A percentile compares a stretch with the other conserved stretches of the same genome.
These are phyloP conservation scores for Arthroderma uncinatum DNA, from an alignment of 2,329 filamentous ascomycete species.

Conservation along the genomic window DNA sequence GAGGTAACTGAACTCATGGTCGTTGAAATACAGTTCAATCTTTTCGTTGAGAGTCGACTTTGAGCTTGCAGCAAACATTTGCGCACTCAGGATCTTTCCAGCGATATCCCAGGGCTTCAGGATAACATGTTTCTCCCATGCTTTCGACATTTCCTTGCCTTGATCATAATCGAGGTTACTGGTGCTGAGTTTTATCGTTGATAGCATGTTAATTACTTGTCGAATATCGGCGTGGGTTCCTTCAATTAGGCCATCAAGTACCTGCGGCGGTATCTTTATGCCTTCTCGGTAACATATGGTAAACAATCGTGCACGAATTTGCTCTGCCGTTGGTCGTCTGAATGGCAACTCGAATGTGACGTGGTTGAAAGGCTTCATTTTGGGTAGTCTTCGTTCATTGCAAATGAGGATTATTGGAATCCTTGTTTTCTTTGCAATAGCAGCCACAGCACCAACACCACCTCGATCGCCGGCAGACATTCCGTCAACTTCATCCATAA, in stretches of 20 bases:
- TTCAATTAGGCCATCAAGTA: conserved; percentile 88
- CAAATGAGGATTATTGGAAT: conserved; percentile 95
- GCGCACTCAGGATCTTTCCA: conserved; percentile 77
- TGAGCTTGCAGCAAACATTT: conserved; percentile 72
- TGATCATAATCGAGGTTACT: conserved; percentile 69
- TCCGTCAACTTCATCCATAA: conserved; percentile 98
- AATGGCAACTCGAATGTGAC: conserved; percentile 78
- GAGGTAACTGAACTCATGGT: conserved; percentile 91
- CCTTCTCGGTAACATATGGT: conserved; percentile 91
- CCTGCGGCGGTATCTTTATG: conserved; percentile 68
- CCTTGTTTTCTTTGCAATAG: conserved; percentile 88
- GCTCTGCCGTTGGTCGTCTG: conserved; percentile 76
- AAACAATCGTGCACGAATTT: conserved; percentile 83
- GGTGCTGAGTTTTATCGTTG: conserved; percentile 82
- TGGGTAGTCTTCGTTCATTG: conserved; percentile 82
- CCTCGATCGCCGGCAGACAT: conserved; percentile 97
- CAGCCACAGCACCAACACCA: conserved; percentile 85
- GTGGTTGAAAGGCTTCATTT: conserved; percentile 96
- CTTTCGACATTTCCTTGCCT: conserved; percentile 87
- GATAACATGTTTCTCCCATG: conserved; percentile 95
- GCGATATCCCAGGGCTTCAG: conserved; percentile 98
- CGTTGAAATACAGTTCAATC: conserved; percentile 97
- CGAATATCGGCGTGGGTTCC: conserved; percentile 92
- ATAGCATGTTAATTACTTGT: conserved; percentile 97
- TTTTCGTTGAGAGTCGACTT: conserved; percentile 91